These are phyloP conservation scores for Coemansia sp. DNA, from an alignment of 192 early-diverging fungal genomes.

Conservation along the genomic window DNA sequence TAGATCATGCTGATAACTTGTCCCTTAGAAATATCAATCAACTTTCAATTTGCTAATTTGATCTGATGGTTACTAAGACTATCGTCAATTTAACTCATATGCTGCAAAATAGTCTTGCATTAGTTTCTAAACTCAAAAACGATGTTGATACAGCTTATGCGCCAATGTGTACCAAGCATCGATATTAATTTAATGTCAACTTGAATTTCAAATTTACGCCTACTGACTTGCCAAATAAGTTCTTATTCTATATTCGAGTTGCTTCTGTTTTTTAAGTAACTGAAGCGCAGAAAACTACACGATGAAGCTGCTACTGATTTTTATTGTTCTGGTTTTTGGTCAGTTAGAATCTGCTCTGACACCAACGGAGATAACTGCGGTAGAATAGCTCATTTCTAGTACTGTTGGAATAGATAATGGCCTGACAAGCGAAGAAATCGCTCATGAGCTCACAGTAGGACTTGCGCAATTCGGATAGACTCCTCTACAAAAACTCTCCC, in stretches of 20 bases:
- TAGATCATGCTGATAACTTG: too few relatives aligned
- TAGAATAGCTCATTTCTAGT: conserved; percentile 29
- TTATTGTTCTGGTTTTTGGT: conserved; percentile 5
- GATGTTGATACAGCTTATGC: not conserved
- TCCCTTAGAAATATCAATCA: not conserved
- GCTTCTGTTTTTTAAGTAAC: not conserved
- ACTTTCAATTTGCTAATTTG: not conserved
- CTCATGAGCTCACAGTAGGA: conserved; percentile 32
- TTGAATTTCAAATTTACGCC: too few relatives aligned
- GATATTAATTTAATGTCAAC: not conserved
- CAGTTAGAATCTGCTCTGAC: conserved; percentile 16
- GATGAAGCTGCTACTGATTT: conserved; percentile 9
- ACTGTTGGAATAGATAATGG: conserved; percentile 17
- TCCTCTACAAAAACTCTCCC: conserved; percentile 49
- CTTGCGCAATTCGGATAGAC: conserved; percentile 33
- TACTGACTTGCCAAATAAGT: too few relatives aligned
- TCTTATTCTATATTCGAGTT: not conserved
- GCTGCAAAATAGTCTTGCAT: not conserved
- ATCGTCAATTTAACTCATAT: not conserved
- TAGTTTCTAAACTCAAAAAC: not conserved
- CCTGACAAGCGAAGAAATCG: conserved; percentile 37
- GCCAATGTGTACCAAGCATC: not conserved
- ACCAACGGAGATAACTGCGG: conserved; percentile 25
- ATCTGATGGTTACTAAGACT: not conserved
- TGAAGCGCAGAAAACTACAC: not conserved